Evolutionary conservation across 2,329 filamentous ascomycete species (phyloP), one percentile per base, ranked within the genome.

Genomic region (Bipolaris cookei): DNA sequence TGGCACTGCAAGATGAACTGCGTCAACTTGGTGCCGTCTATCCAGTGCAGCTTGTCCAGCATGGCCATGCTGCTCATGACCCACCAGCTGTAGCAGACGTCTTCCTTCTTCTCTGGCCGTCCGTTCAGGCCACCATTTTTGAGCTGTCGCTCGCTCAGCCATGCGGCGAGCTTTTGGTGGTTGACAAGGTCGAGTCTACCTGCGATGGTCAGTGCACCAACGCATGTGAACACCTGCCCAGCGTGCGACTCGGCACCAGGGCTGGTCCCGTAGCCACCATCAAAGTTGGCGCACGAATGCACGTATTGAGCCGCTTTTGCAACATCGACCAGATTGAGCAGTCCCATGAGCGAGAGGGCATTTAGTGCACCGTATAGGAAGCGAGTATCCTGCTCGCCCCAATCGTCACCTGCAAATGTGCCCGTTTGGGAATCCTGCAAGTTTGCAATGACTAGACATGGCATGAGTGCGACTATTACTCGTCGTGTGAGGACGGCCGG

Each of bases 41-140:
- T 96, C 95, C 95, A 99, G 75, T 97, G 91, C 51, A 92, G 84
- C 53, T 89, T 88, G 51, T 85, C 88, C 65, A 99, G 90, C 84
- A 98, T 97, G 43, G 90, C 89, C 65, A 99, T 80, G 74, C 93
- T 97, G 72, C 91, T 94, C 71, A 94, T 81, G 42, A 98, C 95
- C 95, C 95, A 99, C 95, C 95, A 99, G 75, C 92, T 97, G 79
- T 99, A 99, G 80, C 95, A 99, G 13, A 97, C 94, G 75, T 99
- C 95, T 74, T 97, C 94, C 61, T 90, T 80, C 81, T 99, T 99
- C 79, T 98, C 95, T 0, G 95, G 95, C 46, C 95, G 85, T 2
- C 95, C 95, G 74, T 99, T 99, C 48, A 99, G 80, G 0, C 95
- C 95, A 28, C 95, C 95, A 45, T 88, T 89, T 8, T 91, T 85